phyloP scores from a whole-genome alignment of 257 asterid species.

The Nicotiana sylvestris region DNA sequence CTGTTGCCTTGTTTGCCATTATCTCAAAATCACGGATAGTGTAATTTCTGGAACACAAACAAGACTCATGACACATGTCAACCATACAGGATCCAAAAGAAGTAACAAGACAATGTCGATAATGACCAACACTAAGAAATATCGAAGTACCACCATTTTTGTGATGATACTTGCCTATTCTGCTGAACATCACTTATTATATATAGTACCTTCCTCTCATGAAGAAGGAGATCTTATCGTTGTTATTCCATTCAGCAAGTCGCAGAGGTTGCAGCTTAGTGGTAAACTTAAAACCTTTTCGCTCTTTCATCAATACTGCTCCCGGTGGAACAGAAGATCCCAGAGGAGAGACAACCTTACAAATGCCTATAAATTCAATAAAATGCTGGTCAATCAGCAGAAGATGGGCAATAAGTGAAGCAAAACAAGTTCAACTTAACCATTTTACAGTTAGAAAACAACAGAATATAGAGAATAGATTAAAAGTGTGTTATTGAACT shows the following conservation, averaged over 20 bases:
- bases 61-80: not conserved
- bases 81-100: not conserved
- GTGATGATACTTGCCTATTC: not conserved
- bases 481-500: not conserved
- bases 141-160: not conserved
- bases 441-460: not conserved
- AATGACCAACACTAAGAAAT: not conserved
- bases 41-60: slow-evolving; percentile 18
- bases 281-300: slow-evolving; percentile 27
- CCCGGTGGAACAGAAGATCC: slow-evolving; percentile 36
- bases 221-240: slow-evolving; percentile 29
- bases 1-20: slow-evolving; percentile 34
- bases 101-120: not conserved
- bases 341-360: slow-evolving; percentile 38
- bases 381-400: not conserved
- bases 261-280: slow-evolving; percentile 39
- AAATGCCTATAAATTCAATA: slow-evolving; percentile 32
- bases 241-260: slow-evolving; percentile 28
- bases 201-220: slow-evolving; percentile 26
- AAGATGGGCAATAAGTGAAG: not conserved
- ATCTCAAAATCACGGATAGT: slow-evolving; percentile 37
- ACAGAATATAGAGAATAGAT: not conserved
- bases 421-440: not conserved
- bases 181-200: not conserved
- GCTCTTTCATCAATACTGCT: slow-evolving; percentile 28